These are phyloP conservation scores for Rubroshorea leprosula DNA, from an alignment of 345 rosid species.

Conservation along the genomic window DNA sequence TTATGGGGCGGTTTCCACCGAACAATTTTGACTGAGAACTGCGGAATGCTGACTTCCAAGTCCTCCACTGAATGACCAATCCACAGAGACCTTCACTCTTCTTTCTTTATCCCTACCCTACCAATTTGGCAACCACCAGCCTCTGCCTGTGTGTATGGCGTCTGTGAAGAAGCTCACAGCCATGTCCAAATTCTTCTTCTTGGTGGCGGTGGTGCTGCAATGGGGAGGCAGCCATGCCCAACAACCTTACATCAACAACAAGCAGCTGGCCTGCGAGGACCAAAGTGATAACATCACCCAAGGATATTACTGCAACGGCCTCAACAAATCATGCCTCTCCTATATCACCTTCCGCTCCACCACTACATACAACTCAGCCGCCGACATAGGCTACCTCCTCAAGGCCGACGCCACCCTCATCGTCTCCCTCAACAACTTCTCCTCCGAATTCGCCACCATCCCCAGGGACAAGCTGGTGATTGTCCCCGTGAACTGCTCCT, in stretches of 20 bases:
- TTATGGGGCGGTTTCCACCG: too few relatives aligned
- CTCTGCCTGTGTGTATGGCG: too few relatives aligned
- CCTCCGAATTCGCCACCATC: constrained; percentile 29
- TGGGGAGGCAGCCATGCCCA: constrained; percentile 19
- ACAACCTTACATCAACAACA: constrained; percentile 58
- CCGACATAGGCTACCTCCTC: constrained; percentile 36
- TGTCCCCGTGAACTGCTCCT: constrained; percentile 63
- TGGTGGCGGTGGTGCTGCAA: neutral
- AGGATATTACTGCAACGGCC: constrained; percentile 51
- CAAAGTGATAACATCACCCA: constrained; percentile 29
- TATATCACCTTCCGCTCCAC: constrained; percentile 74
- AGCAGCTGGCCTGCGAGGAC: constrained; percentile 40
- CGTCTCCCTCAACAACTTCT: constrained; percentile 48
- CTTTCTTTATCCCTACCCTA: too few relatives aligned
- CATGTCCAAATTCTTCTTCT: too few relatives aligned
- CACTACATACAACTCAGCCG: constrained; percentile 36
- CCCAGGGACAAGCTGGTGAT: constrained; percentile 30
- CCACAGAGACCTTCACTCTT: too few relatives aligned
- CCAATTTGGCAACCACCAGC: too few relatives aligned
- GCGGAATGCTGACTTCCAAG: too few relatives aligned
- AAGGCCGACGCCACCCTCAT: constrained; percentile 31
- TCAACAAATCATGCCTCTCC: constrained; percentile 41
- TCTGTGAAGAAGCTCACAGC: too few relatives aligned
- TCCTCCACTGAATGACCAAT: too few relatives aligned
- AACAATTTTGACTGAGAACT: too few relatives aligned